Conservation (phyloP, 306 rosid species). For the Sesbania bispinosa region DNA sequence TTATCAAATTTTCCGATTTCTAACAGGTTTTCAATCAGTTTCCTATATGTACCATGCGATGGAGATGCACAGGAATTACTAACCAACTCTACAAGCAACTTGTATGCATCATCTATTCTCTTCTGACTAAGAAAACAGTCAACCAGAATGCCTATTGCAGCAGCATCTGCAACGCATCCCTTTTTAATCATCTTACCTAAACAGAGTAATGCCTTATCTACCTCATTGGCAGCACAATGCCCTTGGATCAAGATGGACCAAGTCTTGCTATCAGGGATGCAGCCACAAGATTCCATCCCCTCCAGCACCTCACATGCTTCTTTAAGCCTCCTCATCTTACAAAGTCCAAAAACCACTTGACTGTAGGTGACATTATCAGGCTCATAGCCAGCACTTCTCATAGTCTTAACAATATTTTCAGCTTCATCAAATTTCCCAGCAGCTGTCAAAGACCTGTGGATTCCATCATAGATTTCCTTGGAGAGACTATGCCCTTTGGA, state of each 20-base stretch:
- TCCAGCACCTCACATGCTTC: conserved; percentile 75
- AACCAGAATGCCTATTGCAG: conserved; percentile 58
- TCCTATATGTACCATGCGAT: conserved; percentile 72
- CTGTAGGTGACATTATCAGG: conserved; percentile 83
- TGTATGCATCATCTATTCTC: conserved; percentile 59
- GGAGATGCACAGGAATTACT: conserved; percentile 45
- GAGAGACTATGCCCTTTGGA: conserved; percentile 53
- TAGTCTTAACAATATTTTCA: conserved; percentile 44
- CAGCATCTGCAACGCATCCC: conserved; percentile 60
- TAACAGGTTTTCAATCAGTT: conserved; percentile 53
- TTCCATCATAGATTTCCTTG: conserved; percentile 75
- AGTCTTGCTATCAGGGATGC: conserved; percentile 80
- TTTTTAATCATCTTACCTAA: conserved; percentile 68
- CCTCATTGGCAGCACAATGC: conserved; percentile 66
- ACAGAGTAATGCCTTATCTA: conserved; percentile 57
- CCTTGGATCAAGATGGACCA: conserved; percentile 96
- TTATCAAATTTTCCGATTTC: conserved; percentile 60
- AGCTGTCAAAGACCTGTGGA: conserved; percentile 73
- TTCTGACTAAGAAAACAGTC: conserved; percentile 51
- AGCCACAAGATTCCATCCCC: conserved; percentile 73
- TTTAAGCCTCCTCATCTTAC: conserved; percentile 63
- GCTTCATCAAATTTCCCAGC: conserved; percentile 76
- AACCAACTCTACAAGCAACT: conserved; percentile 58
- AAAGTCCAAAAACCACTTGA: conserved; percentile 79
- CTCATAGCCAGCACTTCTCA: conserved; percentile 73